A percentile compares a stretch with the other conserved stretches of the same genome.
Evolutionary conservation across 139 green algal species (phyloP).

Genomic region (Closterium sp.): DNA sequence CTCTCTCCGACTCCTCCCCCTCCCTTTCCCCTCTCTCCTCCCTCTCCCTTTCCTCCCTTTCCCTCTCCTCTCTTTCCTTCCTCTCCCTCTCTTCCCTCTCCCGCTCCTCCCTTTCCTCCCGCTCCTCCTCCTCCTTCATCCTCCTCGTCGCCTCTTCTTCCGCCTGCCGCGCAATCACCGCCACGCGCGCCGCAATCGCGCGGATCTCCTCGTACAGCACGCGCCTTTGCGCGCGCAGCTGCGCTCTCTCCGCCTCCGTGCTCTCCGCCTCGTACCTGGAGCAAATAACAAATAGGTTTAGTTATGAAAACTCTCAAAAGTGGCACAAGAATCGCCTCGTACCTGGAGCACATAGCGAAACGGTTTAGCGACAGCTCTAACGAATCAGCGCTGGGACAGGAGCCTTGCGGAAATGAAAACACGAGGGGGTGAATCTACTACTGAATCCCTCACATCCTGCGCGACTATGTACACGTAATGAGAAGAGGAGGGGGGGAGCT

Average conservation of each 20-base stretch:
- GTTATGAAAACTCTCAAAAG: too few species aligned
- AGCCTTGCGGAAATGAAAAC: too few species aligned
- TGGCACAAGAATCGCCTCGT: too few species aligned
- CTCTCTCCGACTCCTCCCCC: not conserved
- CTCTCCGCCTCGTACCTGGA: not conserved
- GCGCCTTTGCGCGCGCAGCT: not conserved
- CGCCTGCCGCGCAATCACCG: not conserved
- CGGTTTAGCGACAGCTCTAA: too few species aligned
- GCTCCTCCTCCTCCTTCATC: not conserved
- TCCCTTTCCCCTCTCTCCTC: not conserved
- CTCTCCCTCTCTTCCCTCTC: slow-evolving; percentile 2
- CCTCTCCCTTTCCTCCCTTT: not conserved
- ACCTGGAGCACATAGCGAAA: not conserved
- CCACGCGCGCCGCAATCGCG: not conserved
- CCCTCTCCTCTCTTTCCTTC: slow-evolving; percentile 2
- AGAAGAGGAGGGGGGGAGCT: not conserved
- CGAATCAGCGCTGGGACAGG: too few species aligned
- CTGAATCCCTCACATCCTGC: too few species aligned
- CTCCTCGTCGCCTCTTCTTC: not conserved
- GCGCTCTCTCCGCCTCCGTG: not conserved
- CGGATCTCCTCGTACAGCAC: not conserved
- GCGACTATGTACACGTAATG: not conserved
- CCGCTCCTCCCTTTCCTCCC: not conserved
- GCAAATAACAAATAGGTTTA: too few species aligned
- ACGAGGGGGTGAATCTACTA: too few species aligned